Percentiles rank a stretch among this genome's conserved stretches.
phyloP scores from a whole-genome alignment of 2,329 filamentous ascomycete genomes.

The Aureobasidium sp. region DNA sequence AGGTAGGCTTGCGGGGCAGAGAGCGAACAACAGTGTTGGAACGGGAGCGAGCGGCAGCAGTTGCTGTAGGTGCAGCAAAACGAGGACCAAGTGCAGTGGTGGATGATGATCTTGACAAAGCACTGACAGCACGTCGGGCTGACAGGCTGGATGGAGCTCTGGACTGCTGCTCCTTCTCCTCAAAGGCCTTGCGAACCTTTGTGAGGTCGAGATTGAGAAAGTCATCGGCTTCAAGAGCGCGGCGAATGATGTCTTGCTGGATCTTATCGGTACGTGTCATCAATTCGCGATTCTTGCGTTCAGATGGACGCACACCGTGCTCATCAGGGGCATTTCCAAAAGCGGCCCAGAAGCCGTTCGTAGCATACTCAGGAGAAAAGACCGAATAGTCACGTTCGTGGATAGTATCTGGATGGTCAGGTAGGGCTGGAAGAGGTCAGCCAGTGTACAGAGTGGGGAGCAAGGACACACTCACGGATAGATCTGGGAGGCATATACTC shows the following conservation, averaged over 20 bases:
- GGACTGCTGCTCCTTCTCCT: constrained; percentile 17
- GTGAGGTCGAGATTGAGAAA: constrained; percentile 28
- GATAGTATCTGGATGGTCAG: constrained; percentile 27
- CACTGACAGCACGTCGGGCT: constrained; percentile 44
- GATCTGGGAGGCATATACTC: constrained; percentile 82
- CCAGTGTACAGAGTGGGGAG: not conserved
- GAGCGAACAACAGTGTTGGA: constrained; percentile 23
- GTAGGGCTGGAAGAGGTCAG: constrained; percentile 20
- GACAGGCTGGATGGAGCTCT: constrained; percentile 43
- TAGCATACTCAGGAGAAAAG: constrained; percentile 48
- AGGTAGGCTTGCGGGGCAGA: constrained; percentile 35
- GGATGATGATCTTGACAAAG: constrained; percentile 31
- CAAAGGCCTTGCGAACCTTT: constrained; percentile 14
- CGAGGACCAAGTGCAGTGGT: constrained; percentile 14
- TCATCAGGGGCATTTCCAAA: constrained; percentile 55
- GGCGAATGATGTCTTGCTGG: constrained; percentile 25
- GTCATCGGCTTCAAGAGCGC: constrained; percentile 25
- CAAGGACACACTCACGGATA: constrained; percentile 35
- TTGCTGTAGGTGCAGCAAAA: constrained; percentile 34
- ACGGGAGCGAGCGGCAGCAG: constrained; percentile 34
- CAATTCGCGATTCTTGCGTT: constrained; percentile 16
- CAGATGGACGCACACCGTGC: constrained; percentile 37
- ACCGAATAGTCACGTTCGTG: constrained; percentile 24
- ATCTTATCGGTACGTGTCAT: constrained; percentile 20
- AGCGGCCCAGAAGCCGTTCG: constrained; percentile 43